A percentile compares a stretch with the other conserved stretches of the same genome.
Conservation (phyloP, 78 protist genomes). For the Dictyostelium firmibasis region DNA sequence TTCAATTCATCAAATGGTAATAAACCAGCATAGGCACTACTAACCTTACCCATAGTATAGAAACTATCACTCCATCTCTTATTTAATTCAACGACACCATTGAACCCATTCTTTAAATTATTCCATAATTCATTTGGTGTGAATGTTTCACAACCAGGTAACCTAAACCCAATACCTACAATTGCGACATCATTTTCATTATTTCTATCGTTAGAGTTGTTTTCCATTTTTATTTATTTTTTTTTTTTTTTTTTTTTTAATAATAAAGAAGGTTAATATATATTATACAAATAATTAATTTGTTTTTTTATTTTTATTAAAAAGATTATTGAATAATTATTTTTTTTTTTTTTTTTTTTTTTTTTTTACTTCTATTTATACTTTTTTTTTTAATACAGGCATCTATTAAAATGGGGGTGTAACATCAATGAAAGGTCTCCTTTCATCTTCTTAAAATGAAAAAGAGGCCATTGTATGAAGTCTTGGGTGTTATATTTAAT, state of each 20-base stretch:
- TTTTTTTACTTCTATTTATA: not conserved
- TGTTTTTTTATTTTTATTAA: not conserved
- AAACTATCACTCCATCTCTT: not conserved
- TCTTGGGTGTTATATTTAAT: not conserved
- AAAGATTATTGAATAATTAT: no score
- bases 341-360: no score
- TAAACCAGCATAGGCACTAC: slow-evolving; percentile 6
- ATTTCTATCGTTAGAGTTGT: not conserved
- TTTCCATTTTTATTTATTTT: not conserved
- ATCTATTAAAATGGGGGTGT: not conserved
- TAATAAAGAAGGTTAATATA: not conserved
- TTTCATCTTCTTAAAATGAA: not conserved
- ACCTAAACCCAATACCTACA: slow-evolving; percentile 51
- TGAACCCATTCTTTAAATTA: not conserved
- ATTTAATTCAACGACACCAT: not conserved
- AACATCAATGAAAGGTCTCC: not conserved
- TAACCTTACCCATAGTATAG: not conserved
- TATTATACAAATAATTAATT: not conserved
- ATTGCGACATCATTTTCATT: slow-evolving; percentile 31
- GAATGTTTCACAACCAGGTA: slow-evolving; percentile 13
- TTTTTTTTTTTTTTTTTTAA: not conserved
- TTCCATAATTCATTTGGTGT: slow-evolving; percentile 60
- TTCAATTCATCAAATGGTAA: slow-evolving; percentile 8
- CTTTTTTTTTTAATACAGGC: not conserved
- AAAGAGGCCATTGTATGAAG: not conserved